Evolutionary conservation across 2,329 filamentous ascomycete species (phyloP).

Genomic region (Graphilbum sp.): DNA sequence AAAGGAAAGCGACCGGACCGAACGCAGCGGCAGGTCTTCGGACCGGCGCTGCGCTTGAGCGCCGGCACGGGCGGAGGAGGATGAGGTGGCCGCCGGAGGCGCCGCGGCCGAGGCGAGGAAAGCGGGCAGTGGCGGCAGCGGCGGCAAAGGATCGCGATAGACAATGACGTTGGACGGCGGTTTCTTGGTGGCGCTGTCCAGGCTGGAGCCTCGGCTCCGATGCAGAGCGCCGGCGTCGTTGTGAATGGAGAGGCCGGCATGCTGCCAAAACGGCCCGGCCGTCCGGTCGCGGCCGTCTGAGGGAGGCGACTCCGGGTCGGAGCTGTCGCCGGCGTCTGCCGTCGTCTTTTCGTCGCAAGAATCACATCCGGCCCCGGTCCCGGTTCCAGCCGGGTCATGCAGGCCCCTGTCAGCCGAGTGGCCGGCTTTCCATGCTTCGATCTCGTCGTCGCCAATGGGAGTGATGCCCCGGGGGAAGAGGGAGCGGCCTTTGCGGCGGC

Average conservation of each 20-base stretch:
- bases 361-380: not conserved
- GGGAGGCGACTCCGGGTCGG: not conserved
- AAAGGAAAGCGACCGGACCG: conserved; percentile 6
- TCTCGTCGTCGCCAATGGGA: conserved; percentile 49
- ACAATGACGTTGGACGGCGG: conserved; percentile 34
- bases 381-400: not conserved
- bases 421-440: conserved; percentile 42
- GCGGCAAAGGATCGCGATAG: conserved; percentile 21
- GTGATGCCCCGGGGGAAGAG: conserved; percentile 39
- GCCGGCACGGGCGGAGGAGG: not conserved
- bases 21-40: conserved; percentile 11
- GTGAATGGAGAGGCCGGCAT: not conserved
- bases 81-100: not conserved
- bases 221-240: not conserved
- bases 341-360: not conserved
- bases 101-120: not conserved
- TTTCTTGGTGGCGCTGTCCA: conserved; percentile 15
- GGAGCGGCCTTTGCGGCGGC: conserved; percentile 15
- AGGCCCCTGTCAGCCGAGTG: conserved; percentile 15
- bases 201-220: not conserved
- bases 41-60: conserved; percentile 12
- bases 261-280: not conserved
- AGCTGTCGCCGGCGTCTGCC: not conserved
- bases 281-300: not conserved
- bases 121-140: not conserved